Base-by-base conservation (phyloP, 2,329 filamentous ascomycete genomes). In the Hyphodiscus sp. region DNA sequence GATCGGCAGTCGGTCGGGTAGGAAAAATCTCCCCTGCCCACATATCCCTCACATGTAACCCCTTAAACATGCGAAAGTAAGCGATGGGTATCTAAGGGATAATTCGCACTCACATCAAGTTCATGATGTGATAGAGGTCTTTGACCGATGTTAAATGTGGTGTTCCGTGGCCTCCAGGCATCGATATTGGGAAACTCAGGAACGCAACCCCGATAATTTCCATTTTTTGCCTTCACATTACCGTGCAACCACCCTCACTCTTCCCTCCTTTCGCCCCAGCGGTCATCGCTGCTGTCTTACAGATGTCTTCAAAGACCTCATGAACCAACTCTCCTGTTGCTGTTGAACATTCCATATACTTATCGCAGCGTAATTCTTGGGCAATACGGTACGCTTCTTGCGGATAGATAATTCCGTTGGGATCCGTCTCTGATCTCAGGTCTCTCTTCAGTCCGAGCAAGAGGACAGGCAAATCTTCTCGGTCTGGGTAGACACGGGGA, bases 341-440 rank as follows among this genome's bases (percentile, higher is more conserved):
- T 7, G 81, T 80, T 1, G 80, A 83, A 68, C 81, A 85, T 62
- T 85, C 82, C 65, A 83, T 76, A 61, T 85, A 85, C 58, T 77
- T 78, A 67, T 85, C 82, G 46, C 75, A 80, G 50, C 81, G 71
- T 73, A 85, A 74, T 58, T 76, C 74, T 62, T 83, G 80, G 20
- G 81, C 76, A 49, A 76, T 65, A 23, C 73, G 73, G 62, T 82
- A 80, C 1, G 74, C 81, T 66, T 85, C 82, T 56, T 84, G 77
- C 11, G 82, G 82, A 56, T 81, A 79, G 49, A 84, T 80, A 58
- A 79, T 76, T 29, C 80, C 80, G 55, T 82, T 81, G 1, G 79
- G 79, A 60, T 84, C 80, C 13, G 71, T 69, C 56, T 82, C 79
- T 1, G 76, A 79, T 48, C 66, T 71, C 50, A 83, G 67, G 60